A percentile compares a stretch with the other conserved stretches of the same genome.
These are phyloP conservation scores for Euphorbia schlechtendalii DNA, from an alignment of 441 rosid species.

Conservation along the genomic window DNA sequence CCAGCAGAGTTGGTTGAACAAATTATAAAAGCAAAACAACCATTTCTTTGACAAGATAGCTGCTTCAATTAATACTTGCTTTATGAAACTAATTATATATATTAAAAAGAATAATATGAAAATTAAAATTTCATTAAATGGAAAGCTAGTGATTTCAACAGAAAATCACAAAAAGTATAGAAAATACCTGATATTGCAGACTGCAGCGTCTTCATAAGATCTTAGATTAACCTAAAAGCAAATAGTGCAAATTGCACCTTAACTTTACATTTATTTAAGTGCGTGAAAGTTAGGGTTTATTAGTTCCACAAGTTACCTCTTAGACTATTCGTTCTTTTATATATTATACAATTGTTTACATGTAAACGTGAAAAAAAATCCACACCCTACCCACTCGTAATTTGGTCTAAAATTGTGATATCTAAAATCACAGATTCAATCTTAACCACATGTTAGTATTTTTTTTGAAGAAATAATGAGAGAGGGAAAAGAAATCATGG, in stretches of 20 bases:
- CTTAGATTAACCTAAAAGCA: too few species aligned
- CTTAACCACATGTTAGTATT: too few species aligned
- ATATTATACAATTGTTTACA: too few species aligned
- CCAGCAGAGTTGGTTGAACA: slow-evolving; percentile 29
- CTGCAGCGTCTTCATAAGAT: not conserved
- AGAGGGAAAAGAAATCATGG: too few species aligned
- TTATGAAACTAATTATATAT: too few species aligned
- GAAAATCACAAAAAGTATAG: not conserved
- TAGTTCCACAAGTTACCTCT: not conserved
- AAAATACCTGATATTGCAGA: not conserved
- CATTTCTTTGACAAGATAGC: not conserved
- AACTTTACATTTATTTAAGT: not conserved
- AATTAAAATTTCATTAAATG: not conserved
- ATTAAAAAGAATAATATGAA: not conserved
- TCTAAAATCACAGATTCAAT: too few species aligned
- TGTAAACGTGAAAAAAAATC: too few species aligned
- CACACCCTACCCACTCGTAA: too few species aligned
- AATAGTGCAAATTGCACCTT: too few species aligned
- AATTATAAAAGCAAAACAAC: not conserved
- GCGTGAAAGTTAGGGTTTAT: not conserved
- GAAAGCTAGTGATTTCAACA: not conserved
- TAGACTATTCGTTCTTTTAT: too few species aligned
- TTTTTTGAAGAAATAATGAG: too few species aligned
- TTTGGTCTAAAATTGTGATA: too few species aligned
- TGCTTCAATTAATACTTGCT: not conserved